These are phyloP conservation scores for Fusarium setosum DNA, from an alignment of 2,329 filamentous ascomycete species.

Conservation along the genomic window DNA sequence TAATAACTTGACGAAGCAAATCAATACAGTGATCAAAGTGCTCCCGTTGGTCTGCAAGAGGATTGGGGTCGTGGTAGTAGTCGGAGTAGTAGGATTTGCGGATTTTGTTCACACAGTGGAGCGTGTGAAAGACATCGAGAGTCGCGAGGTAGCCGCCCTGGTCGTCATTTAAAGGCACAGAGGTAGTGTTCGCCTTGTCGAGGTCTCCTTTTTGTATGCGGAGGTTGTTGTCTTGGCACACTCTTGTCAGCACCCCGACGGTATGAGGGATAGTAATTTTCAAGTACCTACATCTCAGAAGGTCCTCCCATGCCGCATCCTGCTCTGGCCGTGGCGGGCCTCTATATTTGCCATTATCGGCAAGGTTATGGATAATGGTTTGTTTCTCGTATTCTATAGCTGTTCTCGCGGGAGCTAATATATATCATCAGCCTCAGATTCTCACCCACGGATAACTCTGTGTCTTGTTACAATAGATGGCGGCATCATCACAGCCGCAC, in stretches of 20 bases:
- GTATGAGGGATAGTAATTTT: no score
- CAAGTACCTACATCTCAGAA: neutral
- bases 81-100: slow-evolving; percentile 5
- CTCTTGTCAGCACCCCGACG: neutral
- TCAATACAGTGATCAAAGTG: slow-evolving; percentile 17
- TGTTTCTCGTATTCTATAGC: neutral
- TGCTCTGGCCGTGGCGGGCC: slow-evolving; percentile 10
- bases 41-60: slow-evolving; percentile 5
- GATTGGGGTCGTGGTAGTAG: slow-evolving; percentile 12
- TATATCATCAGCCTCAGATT: neutral
- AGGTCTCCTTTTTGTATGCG: slow-evolving; percentile 1
- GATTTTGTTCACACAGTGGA: slow-evolving; percentile 7
- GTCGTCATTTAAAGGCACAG: neutral
- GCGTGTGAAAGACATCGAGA: slow-evolving; percentile 8
- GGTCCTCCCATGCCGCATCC: slow-evolving; percentile 6
- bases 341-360: slow-evolving; percentile 5
- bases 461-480: neutral
- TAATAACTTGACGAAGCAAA: slow-evolving; percentile 5
- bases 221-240: neutral
- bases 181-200: slow-evolving; percentile 1
- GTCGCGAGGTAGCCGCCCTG: slow-evolving; percentile 7
- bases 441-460: neutral
- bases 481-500: neutral
- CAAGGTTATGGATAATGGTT: neutral
- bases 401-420: neutral